Percentiles rank a stretch among this genome's conserved stretches.
phyloP scores from a whole-genome alignment of 495 filamentous ascomycete species.

The Lasiosphaeria hispida region DNA sequence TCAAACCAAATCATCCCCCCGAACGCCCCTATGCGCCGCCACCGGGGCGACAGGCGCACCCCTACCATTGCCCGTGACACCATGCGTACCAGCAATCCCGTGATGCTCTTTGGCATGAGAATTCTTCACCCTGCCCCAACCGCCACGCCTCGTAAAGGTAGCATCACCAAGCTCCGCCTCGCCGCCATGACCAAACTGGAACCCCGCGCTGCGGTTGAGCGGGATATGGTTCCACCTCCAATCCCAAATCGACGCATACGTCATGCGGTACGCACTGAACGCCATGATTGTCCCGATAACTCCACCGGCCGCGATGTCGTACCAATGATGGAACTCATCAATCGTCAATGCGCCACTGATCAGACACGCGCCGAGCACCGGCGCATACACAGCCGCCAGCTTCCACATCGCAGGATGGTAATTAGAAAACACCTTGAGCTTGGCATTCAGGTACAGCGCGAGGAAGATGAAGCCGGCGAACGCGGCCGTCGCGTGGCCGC shows the following conservation, averaged over 20 bases:
- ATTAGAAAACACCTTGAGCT: constrained; percentile 59
- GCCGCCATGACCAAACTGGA: not conserved
- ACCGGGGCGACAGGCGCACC: no score
- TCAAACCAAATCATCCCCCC: no score
- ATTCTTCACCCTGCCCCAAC: not conserved
- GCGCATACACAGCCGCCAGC: constrained; percentile 53
- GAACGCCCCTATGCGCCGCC: no score
- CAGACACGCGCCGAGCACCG: constrained; percentile 55
- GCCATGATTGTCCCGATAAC: constrained; percentile 58
- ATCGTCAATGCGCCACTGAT: constrained; percentile 60
- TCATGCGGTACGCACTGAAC: constrained; percentile 55
- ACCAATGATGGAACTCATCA: constrained; percentile 62
- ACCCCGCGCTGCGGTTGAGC: constrained; percentile 24
- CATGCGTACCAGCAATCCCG: no score
- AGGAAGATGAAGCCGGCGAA: constrained; percentile 59
- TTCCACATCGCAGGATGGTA: constrained; percentile 66
- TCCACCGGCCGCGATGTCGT: constrained; percentile 56
- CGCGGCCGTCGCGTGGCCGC: constrained; percentile 56
- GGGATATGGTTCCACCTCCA: constrained; percentile 56
- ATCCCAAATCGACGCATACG: constrained; percentile 58
- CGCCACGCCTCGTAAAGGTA: constrained; percentile 8
- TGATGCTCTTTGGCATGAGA: no score
- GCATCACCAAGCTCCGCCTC: not conserved
- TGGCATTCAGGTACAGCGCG: constrained; percentile 63
- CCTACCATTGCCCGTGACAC: no score